Percentiles rank a stretch among this genome's conserved stretches.
Evolutionary conservation across 192 early-diverging fungal genomes (phyloP).

Genomic region (Chytriomyces confervae): DNA sequence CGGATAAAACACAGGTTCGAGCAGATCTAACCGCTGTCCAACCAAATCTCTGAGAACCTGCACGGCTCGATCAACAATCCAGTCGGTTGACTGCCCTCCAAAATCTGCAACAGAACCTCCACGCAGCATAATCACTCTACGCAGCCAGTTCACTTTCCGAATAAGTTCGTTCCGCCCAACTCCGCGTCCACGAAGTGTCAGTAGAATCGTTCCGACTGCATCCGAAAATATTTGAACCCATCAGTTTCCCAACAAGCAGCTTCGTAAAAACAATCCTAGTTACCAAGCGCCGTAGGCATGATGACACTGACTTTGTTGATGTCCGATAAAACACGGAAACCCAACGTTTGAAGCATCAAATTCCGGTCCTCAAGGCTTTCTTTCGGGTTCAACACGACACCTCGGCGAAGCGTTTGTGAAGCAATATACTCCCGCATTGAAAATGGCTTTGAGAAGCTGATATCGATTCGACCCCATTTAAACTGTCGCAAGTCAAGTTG

Average conservation of each 20-base stretch:
- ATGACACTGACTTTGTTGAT: constrained; percentile 78
- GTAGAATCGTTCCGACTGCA: constrained; percentile 73
- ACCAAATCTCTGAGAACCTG: constrained; percentile 76
- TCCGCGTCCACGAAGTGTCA: constrained; percentile 81
- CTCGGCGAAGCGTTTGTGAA: constrained; percentile 61
- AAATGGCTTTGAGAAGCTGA: constrained; percentile 79
- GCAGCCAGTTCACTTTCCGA: constrained; percentile 77
- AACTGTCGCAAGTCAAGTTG: constrained; percentile 43
- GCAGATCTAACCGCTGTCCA: constrained; percentile 74
- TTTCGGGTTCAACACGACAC: constrained; percentile 49
- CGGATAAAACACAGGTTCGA: constrained; percentile 83
- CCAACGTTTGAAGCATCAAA: constrained; percentile 71
- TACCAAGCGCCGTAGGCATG: constrained; percentile 80
- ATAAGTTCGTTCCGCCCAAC: constrained; percentile 66
- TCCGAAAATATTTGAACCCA: not conserved
- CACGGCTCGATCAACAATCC: constrained; percentile 79
- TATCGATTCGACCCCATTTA: constrained; percentile 83
- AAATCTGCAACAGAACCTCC: constrained; percentile 83
- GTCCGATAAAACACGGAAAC: constrained; percentile 61
- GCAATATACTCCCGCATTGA: constrained; percentile 72
- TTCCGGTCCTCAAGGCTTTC: constrained; percentile 50
- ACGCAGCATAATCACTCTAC: constrained; percentile 63
- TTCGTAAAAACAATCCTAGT: not conserved
- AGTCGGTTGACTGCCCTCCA: constrained; percentile 68
- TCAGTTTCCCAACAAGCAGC: not conserved